Base-by-base conservation (phyloP, 164 flowering plant species). In the Dillenia turbinata region DNA sequence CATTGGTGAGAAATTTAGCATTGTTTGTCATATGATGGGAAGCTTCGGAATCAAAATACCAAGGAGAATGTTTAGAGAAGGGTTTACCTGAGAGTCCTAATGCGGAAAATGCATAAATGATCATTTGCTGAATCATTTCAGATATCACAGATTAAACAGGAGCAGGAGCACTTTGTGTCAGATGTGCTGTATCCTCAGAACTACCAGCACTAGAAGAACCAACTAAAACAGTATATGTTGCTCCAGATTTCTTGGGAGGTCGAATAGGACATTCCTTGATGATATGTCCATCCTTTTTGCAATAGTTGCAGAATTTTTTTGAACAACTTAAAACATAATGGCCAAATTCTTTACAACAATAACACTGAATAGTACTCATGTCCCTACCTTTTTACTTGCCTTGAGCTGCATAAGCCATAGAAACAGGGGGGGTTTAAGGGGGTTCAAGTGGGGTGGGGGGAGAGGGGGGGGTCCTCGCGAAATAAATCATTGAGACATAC, bases 41-140 rank as follows among this genome's bases (percentile, higher is more conserved):
- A 44, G 69, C 63, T 24, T 47, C 47, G 10, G 26, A 66, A 33
- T 66, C 63, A 45, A 66, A 33, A 17, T 12, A 47, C 70, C 49
- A 61, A 47, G 44, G 44, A 40, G 56, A 17, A 9, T 51, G 19
- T 54, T 44, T 57, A 57, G 49, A 17, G 9, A 54, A 47, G 40
- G 40, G 12, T 61, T 52, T 67, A 61, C 70, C 49, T 47, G n/a
- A 4, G 15, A 55, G 51, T 33, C 60, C 65, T 12, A 66, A n/a
- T 12, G 57, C 9, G 2, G 62, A 66, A 40, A 67, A 56, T 1
- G 55, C 56, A 15, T 50, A 60, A 54, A 61, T 16, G 9, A 61
- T 67, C 56, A 59, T 54, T 52, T 47, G 67, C 49, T 65, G 51
- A 26, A 53, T n/a, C 53, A 47, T 47, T 15, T 45, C 52, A 45